Conservation (phyloP, 805 yeast genomes). For the Candida koratica region DNA sequence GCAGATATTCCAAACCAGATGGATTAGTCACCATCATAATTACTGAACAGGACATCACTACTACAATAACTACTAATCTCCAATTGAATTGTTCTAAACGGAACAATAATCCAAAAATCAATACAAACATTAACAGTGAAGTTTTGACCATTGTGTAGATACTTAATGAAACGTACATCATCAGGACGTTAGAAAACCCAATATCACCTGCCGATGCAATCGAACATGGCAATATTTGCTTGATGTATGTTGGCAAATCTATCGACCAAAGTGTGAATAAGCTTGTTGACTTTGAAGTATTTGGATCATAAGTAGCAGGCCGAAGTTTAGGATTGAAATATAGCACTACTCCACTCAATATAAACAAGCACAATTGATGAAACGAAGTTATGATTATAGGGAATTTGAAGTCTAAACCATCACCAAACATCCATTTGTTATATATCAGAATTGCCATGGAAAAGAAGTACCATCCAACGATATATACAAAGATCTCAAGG, state of each 20-base stretch:
- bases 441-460: constrained; percentile 71
- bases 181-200: constrained; percentile 84
- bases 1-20: neutral
- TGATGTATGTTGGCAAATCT: constrained; percentile 31
- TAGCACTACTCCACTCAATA: constrained; percentile 47
- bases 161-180: constrained; percentile 72
- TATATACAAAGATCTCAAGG: constrained; percentile 27
- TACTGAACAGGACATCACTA: constrained; percentile 80
- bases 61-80: constrained; percentile 65
- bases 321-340: constrained; percentile 46
- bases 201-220: constrained; percentile 89
- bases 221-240: constrained; percentile 76
- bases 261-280: constrained; percentile 21
- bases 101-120: constrained; percentile 81
- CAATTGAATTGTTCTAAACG: constrained; percentile 70
- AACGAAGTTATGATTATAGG: constrained; percentile 82
- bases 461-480: constrained; percentile 65
- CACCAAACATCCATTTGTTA: constrained; percentile 97
- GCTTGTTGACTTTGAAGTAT: too few relatives aligned
- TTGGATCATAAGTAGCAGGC: too few relatives aligned
- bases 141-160: constrained; percentile 93
- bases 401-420: constrained; percentile 69
- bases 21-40: constrained; percentile 70
- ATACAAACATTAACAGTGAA: constrained; percentile 80
- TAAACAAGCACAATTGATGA: constrained; percentile 72